Evolutionary conservation across 305 asterid genomes (phyloP).

Genomic region (Lippia alba): DNA sequence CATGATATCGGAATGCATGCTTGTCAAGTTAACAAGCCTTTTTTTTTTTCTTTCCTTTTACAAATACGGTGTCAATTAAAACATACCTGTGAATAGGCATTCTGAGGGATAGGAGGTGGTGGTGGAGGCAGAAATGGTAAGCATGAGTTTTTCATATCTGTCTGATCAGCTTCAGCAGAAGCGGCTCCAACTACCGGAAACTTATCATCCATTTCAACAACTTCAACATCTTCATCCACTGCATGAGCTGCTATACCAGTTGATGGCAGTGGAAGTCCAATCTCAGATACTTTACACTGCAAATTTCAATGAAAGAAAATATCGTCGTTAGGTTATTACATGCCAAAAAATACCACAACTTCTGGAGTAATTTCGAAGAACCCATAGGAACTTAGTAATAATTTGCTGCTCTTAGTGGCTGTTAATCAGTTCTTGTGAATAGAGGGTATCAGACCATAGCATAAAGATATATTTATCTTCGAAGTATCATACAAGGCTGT

Average conservation of each 20-base stretch:
- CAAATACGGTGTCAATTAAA: background rate
- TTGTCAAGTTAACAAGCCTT: background rate
- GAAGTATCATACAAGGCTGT: background rate
- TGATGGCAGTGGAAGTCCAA: constrained; percentile 54
- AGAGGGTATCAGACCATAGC: background rate
- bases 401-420: background rate
- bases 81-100: constrained; percentile 68
- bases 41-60: background rate
- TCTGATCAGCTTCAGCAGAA: constrained; percentile 32
- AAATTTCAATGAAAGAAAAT: constrained; percentile 27
- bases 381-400: too few species aligned
- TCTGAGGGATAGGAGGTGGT: constrained; percentile 63
- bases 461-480: background rate
- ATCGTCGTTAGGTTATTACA: constrained; percentile 1
- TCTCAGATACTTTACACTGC: constrained; percentile 62
- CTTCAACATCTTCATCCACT: constrained; percentile 71
- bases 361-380: background rate
- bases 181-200: constrained; percentile 41
- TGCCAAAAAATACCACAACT: background rate
- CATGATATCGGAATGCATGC: constrained; percentile 6
- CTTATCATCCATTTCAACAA: constrained; percentile 61
- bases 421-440: background rate
- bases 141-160: constrained; percentile 39
- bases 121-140: constrained; percentile 63
- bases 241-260: constrained; percentile 92